Conservation (phyloP, 768 basidiomycete genomes). For the Lactarius deliciosus region DNA sequence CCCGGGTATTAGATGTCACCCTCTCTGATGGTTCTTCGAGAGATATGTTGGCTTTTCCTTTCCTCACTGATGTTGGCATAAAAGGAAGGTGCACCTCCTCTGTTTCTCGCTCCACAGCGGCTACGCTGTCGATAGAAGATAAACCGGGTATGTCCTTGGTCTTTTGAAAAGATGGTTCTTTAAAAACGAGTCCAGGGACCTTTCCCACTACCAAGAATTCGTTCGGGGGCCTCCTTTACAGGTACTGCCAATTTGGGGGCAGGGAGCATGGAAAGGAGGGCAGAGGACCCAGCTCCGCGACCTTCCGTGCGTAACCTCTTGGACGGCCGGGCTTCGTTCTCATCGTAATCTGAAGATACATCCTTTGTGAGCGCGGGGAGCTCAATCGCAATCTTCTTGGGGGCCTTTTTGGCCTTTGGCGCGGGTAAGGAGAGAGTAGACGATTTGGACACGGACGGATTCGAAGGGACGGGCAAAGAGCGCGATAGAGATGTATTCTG, state of each 20-base stretch:
- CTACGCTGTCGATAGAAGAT: not conserved
- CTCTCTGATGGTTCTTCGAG: slow-evolving; percentile 34
- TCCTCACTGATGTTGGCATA: slow-evolving; percentile 57
- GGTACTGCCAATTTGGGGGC: slow-evolving; percentile 61
- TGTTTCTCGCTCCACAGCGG: not conserved
- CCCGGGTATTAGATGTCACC: slow-evolving; percentile 23
- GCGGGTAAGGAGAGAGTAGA: slow-evolving; percentile 37
- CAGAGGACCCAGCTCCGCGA: slow-evolving; percentile 58
- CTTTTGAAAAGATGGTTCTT: slow-evolving; percentile 31
- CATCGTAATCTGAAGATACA: slow-evolving; percentile 42
- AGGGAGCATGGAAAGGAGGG: slow-evolving; percentile 71
- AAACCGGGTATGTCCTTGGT: not conserved
- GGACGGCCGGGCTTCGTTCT: slow-evolving; percentile 46
- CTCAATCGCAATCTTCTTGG: slow-evolving; percentile 61
- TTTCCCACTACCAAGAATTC: slow-evolving; percentile 63
- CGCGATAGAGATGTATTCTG: slow-evolving; percentile 36
- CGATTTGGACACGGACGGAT: slow-evolving; percentile 28
- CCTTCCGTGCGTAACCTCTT: slow-evolving; percentile 57
- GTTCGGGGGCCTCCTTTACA: slow-evolving; percentile 43
- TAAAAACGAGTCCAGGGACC: slow-evolving; percentile 66
- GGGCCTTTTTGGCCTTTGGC: slow-evolving; percentile 50
- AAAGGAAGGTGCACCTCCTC: slow-evolving; percentile 42
- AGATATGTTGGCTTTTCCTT: slow-evolving; percentile 53
- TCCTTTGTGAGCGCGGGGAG: slow-evolving; percentile 49
- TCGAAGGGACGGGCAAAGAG: slow-evolving; percentile 40